phyloP scores from a whole-genome alignment of 2,329 filamentous ascomycete genomes.

The Hypocrella siamensis region DNA sequence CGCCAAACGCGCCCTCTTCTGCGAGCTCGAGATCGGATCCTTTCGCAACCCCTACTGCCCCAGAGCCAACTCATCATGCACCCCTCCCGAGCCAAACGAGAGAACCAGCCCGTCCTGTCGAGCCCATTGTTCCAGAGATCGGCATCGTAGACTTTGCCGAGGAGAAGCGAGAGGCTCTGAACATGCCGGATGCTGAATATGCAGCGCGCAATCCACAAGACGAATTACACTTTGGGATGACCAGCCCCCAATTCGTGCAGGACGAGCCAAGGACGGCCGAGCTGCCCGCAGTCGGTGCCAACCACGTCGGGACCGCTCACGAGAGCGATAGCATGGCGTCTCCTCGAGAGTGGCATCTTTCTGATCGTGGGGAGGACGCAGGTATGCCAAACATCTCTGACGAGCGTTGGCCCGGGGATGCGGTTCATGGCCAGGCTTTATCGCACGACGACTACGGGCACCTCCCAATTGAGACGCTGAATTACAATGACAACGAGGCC shows the following conservation, averaged over 20 bases:
- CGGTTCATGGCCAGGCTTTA: constrained; percentile 2
- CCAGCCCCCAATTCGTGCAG: constrained; percentile 8
- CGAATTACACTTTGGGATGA: constrained; percentile 9
- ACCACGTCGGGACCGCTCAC: constrained; percentile 7
- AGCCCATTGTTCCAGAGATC: constrained; percentile 22
- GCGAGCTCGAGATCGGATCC: constrained; percentile 18
- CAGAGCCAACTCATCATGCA: constrained; percentile 12
- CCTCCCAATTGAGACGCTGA: constrained; percentile 14
- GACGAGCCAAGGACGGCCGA: constrained; percentile 6
- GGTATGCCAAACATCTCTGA: constrained; percentile 16
- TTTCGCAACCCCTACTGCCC: constrained; percentile 18
- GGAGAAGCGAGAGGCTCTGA: constrained; percentile 9
- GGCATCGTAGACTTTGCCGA: constrained; percentile 17
- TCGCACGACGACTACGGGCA: constrained; percentile 7
- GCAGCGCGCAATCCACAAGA: constrained; percentile 15
- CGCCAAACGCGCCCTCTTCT: constrained; percentile 23
- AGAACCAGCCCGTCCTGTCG: constrained; percentile 13
- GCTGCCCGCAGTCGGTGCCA: constrained; percentile 4
- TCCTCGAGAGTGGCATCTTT: constrained; percentile 12
- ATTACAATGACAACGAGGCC: constrained; percentile 15
- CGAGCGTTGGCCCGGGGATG: constrained; percentile 4
- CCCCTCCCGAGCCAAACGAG: constrained; percentile 7
- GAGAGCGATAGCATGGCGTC: constrained; percentile 7
- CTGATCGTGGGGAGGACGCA: constrained; percentile 19
- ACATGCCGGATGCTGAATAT: constrained; percentile 13